Evolutionary conservation across 768 basidiomycete genomes (phyloP).

Genomic region (Suillus brevipes): DNA sequence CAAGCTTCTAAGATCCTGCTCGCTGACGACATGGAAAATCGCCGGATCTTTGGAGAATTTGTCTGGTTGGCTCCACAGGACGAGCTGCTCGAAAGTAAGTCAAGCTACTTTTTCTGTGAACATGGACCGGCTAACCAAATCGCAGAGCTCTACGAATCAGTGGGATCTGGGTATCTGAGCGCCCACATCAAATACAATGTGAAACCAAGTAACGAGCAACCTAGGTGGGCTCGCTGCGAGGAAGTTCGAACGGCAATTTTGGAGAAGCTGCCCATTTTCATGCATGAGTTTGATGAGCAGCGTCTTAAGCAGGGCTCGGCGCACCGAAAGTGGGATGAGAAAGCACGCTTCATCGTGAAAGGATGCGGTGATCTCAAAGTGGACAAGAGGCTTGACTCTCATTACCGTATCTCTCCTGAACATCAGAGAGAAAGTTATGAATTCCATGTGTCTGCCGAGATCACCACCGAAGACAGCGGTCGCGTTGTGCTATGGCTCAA

Average conservation of each 20-base stretch:
- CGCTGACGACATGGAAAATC: constrained; percentile 77
- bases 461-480: constrained; percentile 42
- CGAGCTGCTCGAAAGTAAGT: constrained; percentile 77
- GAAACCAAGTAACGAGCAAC: constrained; percentile 48
- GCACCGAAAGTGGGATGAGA: constrained; percentile 56
- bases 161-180: constrained; percentile 73
- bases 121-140: not conserved
- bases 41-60: constrained; percentile 69
- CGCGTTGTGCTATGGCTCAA: constrained; percentile 68
- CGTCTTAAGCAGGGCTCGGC: constrained; percentile 45
- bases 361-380: constrained; percentile 61
- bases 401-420: constrained; percentile 21
- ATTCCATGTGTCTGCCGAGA: constrained; percentile 56
- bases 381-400: constrained; percentile 55
- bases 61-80: constrained; percentile 81
- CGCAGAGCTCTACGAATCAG: constrained; percentile 64
- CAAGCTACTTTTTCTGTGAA: not conserved
- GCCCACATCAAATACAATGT: constrained; percentile 73
- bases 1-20: constrained; percentile 67
- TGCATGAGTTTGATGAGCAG: constrained; percentile 77
- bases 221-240: constrained; percentile 32
- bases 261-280: constrained; percentile 80
- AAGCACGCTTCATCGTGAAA: constrained; percentile 62
- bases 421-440: constrained; percentile 18
- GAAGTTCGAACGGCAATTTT: constrained; percentile 63